Evolutionary conservation across 2,329 filamentous ascomycete genomes (phyloP).

Genomic region (Arthrocladium fulminans): DNA sequence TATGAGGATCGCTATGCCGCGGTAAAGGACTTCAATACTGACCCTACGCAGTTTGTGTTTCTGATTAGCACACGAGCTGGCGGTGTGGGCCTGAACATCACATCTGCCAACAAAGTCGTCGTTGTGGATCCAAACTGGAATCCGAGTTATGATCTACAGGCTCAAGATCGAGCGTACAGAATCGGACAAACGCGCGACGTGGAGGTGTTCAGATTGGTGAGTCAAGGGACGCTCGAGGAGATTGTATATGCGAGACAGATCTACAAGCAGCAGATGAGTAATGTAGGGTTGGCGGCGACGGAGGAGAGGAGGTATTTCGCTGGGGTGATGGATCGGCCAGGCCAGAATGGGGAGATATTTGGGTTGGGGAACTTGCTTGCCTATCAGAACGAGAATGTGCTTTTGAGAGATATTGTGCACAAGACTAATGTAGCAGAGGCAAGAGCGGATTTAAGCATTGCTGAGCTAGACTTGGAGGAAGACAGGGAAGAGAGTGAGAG

Average conservation of each 20-base stretch:
- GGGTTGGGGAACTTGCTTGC: slow-evolving; percentile 79
- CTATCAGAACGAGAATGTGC: slow-evolving; percentile 62
- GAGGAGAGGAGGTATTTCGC: slow-evolving; percentile 91
- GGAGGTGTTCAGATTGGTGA: slow-evolving; percentile 87
- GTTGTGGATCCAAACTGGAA: slow-evolving; percentile 98
- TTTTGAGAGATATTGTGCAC: slow-evolving; percentile 92
- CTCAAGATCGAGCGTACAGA: slow-evolving; percentile 90
- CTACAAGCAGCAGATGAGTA: slow-evolving; percentile 98
- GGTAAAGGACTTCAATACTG: slow-evolving; percentile 86
- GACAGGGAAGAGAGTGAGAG: slow-evolving; percentile 48
- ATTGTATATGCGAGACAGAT: slow-evolving; percentile 95
- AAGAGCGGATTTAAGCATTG: slow-evolving; percentile 69
- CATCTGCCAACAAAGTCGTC: slow-evolving; percentile 94
- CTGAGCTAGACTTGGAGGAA: slow-evolving; percentile 64
- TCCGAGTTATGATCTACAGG: slow-evolving; percentile 85
- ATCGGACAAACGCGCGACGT: slow-evolving; percentile 91
- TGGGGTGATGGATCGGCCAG: slow-evolving; percentile 75
- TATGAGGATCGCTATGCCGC: slow-evolving; percentile 73
- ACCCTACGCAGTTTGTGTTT: slow-evolving; percentile 83
- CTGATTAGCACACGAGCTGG: slow-evolving; percentile 90
- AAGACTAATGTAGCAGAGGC: slow-evolving; percentile 96
- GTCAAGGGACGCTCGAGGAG: slow-evolving; percentile 88
- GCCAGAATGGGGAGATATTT: slow-evolving; percentile 87
- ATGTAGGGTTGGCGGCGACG: slow-evolving; percentile 90
- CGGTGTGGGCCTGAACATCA: slow-evolving; percentile 91